Percentiles rank a stretch among this genome's conserved stretches.
Evolutionary conservation across 1,139 yeast species (phyloP).

Genomic region (Candida sp.): DNA sequence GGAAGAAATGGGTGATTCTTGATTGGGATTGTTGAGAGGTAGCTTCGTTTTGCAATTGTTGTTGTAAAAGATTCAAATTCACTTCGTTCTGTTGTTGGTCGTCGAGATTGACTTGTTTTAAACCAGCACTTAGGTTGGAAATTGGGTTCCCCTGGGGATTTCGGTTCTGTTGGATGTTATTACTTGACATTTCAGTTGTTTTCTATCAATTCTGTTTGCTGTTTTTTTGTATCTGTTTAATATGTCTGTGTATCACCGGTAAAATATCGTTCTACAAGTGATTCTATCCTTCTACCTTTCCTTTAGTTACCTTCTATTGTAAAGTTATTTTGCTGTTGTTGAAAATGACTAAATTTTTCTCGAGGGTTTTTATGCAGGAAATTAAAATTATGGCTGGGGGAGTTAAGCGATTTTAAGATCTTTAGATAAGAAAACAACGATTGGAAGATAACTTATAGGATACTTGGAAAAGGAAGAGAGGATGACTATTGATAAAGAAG

Average conservation of each 20-base stretch:
- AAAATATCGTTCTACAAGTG: no score
- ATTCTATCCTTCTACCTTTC: no score
- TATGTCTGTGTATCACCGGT: no score
- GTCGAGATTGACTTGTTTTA: slow-evolving; percentile 38
- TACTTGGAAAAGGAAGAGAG: slow-evolving; percentile 2
- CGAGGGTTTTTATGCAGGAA: background rate
- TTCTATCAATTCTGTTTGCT: background rate
- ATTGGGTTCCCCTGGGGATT: slow-evolving; percentile 18
- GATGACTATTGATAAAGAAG: slow-evolving; percentile 5
- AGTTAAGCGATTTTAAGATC: no score
- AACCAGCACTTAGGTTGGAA: slow-evolving; percentile 50
- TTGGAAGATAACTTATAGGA: no score
- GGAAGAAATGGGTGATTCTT: slow-evolving; percentile 71
- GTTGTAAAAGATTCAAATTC: slow-evolving; percentile 38
- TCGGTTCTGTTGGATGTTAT: background rate
- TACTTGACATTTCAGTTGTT: background rate
- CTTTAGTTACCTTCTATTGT: no score
- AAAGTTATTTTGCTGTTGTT: no score
- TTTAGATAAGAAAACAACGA: no score
- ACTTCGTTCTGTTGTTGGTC: slow-evolving; percentile 44
- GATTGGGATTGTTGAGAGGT: slow-evolving; percentile 38
- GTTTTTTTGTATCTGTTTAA: background rate
- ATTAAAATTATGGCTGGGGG: no score
- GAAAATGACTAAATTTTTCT: no score
- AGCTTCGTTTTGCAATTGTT: slow-evolving; percentile 38